These are phyloP conservation scores for Sugiyamaella qingdaonensis DNA, from an alignment of 805 yeast species.

Conservation along the genomic window DNA sequence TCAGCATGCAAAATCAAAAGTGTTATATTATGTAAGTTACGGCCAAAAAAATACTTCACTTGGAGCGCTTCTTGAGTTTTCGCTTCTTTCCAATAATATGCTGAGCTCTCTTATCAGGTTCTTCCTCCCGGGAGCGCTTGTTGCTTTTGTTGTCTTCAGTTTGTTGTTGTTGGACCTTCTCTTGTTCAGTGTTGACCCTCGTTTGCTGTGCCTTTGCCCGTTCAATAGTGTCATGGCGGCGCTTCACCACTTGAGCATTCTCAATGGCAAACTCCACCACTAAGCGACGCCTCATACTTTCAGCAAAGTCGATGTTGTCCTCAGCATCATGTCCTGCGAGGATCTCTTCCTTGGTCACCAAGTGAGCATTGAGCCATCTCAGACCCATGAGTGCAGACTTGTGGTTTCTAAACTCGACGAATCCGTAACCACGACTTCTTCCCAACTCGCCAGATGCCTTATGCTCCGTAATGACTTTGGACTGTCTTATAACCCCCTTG, in stretches of 20 bases:
- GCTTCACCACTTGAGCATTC: constrained; percentile 87
- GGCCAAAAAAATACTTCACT: neutral
- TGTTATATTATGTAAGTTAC: neutral
- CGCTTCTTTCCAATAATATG: constrained; percentile 34
- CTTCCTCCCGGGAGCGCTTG: constrained; percentile 2
- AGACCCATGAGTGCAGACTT: constrained; percentile 91
- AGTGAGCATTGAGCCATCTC: constrained; percentile 95
- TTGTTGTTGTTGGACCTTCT: constrained; percentile 4
- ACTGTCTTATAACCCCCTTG: constrained; percentile 90
- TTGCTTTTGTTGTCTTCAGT: constrained; percentile 1
- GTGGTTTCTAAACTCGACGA: constrained; percentile 89
- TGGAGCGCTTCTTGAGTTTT: constrained; percentile 23
- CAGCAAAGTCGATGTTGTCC: constrained; percentile 21
- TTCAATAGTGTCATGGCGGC: constrained; percentile 60
- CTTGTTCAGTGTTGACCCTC: constrained; percentile 19
- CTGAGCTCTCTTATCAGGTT: constrained; percentile 21
- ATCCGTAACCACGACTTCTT: constrained; percentile 95
- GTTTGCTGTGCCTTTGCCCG: constrained; percentile 21
- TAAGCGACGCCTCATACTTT: constrained; percentile 60
- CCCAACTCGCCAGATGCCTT: constrained; percentile 85
- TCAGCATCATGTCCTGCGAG: constrained; percentile 24
- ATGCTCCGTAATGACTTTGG: constrained; percentile 88
- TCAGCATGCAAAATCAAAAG: neutral
- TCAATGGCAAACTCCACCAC: constrained; percentile 96
- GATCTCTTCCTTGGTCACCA: constrained; percentile 67